Percentiles rank a stretch among this genome's conserved stretches.
phyloP scores from a whole-genome alignment of 2,329 filamentous ascomycete species.

The Colletotrichum liriopes region DNA sequence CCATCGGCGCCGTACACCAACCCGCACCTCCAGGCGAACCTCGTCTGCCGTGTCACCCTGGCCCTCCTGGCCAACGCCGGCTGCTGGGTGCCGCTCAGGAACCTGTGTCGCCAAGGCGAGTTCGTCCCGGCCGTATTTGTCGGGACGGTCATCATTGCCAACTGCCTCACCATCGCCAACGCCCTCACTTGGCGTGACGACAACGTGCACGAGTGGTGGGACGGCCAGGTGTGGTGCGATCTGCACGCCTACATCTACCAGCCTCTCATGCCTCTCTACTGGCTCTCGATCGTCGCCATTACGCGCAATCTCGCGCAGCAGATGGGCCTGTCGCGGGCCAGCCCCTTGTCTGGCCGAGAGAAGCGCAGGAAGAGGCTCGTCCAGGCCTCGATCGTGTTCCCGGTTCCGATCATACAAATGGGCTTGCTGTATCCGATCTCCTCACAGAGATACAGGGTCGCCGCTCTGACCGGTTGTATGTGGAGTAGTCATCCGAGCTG shows the following conservation, averaged over 20 bases:
- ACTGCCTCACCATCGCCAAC: constrained; percentile 66
- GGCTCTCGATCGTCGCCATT: constrained; percentile 68
- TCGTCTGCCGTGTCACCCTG: constrained; percentile 64
- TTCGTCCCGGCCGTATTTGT: constrained; percentile 68
- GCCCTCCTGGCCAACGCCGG: constrained; percentile 61
- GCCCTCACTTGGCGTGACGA: constrained; percentile 69
- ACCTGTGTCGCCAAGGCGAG: constrained; percentile 68
- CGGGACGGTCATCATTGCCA: constrained; percentile 60
- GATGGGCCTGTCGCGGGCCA: constrained; percentile 61
- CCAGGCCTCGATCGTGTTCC: constrained; percentile 70
- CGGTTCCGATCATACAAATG: constrained; percentile 66
- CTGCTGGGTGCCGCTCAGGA: constrained; percentile 66
- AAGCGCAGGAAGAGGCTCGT: constrained; percentile 58
- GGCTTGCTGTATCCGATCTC: constrained; percentile 64
- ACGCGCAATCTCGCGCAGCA: constrained; percentile 69
- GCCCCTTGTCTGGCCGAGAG: constrained; percentile 58
- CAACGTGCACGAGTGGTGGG: constrained; percentile 65
- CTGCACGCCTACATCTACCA: constrained; percentile 62
- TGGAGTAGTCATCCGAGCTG: constrained; percentile 61
- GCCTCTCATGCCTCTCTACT: constrained; percentile 62
- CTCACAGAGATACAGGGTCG: constrained; percentile 64
- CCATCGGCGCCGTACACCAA: constrained; percentile 37
- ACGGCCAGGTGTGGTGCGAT: constrained; percentile 69
- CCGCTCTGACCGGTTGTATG: constrained; percentile 66
- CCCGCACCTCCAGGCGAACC: constrained; percentile 59